A percentile compares a stretch with the other conserved stretches of the same genome.
Evolutionary conservation across 129 eudicot species (phyloP).

Genomic region (Tanacetum coccineum): DNA sequence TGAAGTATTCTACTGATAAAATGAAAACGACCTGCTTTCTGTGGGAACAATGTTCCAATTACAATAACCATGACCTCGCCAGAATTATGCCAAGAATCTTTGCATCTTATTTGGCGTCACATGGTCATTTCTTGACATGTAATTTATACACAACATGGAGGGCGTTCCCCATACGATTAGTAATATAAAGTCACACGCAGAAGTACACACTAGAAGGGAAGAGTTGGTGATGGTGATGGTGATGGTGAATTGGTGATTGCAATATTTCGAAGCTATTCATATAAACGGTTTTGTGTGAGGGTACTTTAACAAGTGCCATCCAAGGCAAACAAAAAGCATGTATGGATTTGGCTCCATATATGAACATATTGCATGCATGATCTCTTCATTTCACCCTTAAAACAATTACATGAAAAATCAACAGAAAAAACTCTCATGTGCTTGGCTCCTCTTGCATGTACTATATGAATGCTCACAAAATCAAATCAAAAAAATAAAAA

Average conservation of each 20-base stretch:
- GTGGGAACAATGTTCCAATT: constrained; percentile 96
- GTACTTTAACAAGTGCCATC: constrained; percentile 60
- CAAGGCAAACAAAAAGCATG: constrained; percentile 83
- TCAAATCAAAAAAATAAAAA: background rate
- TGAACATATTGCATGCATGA: constrained; percentile 79
- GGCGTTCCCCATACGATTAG: constrained; percentile 59
- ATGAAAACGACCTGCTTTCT: constrained; percentile 74
- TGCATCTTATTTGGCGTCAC: constrained; percentile 98
- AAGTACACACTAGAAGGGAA: constrained; percentile 10
- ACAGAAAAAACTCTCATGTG: constrained; percentile 37
- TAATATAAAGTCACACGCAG: constrained; percentile 14
- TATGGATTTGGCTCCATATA: constrained; percentile 43
- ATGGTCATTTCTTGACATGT: constrained; percentile 87
- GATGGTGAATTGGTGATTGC: constrained; percentile 40
- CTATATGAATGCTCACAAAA: constrained; percentile 23
- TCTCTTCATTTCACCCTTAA: constrained; percentile 36
- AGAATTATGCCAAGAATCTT: constrained; percentile 97
- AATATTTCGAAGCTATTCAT: constrained; percentile 34
- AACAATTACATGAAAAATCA: constrained; percentile 46
- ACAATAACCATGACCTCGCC: constrained; percentile 74
- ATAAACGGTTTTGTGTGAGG: constrained; percentile 33
- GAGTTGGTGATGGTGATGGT: constrained; percentile 2
- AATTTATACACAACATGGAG: constrained; percentile 96
- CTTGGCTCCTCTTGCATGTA: constrained; percentile 42
- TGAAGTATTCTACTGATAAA: background rate